Evolutionary conservation across 1,139 yeast species (phyloP).

Genomic region (Barnettozyma hawaiiensis): DNA sequence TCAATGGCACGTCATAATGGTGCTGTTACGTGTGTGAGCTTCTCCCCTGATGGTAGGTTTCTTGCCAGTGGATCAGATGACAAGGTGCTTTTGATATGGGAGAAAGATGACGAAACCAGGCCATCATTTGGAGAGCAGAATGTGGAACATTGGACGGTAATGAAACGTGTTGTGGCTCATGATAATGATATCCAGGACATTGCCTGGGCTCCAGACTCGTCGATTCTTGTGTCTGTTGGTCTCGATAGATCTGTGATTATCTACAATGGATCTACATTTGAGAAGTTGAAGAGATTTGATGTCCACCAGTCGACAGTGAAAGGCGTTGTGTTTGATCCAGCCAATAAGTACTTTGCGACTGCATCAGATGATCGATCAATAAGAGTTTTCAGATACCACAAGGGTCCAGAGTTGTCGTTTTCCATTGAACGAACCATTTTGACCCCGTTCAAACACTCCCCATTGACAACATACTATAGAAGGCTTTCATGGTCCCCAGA

Average conservation of each 20-base stretch:
- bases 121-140: constrained; percentile 56
- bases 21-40: constrained; percentile 88
- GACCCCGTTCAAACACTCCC: constrained; percentile 84
- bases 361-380: constrained; percentile 94
- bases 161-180: constrained; percentile 89
- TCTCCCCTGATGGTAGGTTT: constrained; percentile 87
- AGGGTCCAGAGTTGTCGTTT: constrained; percentile 72
- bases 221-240: constrained; percentile 87
- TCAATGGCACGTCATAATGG: constrained; percentile 87
- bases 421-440: constrained; percentile 78
- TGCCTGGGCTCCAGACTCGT: constrained; percentile 96
- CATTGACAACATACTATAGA: constrained; percentile 87
- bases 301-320: constrained; percentile 94
- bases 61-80: constrained; percentile 96
- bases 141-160: constrained; percentile 87
- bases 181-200: constrained; percentile 96
- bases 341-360: constrained; percentile 94
- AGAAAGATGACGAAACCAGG: constrained; percentile 63
- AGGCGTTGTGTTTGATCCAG: constrained; percentile 96
- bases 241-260: constrained; percentile 85
- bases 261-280: constrained; percentile 93
- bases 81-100: constrained; percentile 88
- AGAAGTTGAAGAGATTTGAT: constrained; percentile 80
- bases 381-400: constrained; percentile 78
- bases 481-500: constrained; percentile 97